phyloP scores from a whole-genome alignment of 306 rosid species.

The Arachis stenosperma region DNA sequence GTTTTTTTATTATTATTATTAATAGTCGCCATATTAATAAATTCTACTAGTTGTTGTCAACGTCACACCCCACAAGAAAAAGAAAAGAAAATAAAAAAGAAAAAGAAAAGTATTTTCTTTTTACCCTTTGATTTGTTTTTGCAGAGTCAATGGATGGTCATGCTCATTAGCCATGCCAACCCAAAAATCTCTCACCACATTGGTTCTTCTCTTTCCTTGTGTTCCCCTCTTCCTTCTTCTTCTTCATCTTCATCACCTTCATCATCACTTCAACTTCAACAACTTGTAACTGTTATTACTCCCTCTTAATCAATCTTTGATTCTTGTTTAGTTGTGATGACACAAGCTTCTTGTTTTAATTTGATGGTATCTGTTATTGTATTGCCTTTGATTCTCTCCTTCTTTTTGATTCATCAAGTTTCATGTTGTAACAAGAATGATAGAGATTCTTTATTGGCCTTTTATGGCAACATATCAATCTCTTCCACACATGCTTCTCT shows the following conservation, averaged over 20 bases:
- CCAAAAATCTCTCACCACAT: slow-evolving; percentile 45
- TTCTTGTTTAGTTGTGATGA: slow-evolving; percentile 24
- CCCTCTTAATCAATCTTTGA: slow-evolving; percentile 16
- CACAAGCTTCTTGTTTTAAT: slow-evolving; percentile 1
- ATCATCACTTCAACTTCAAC: neutral
- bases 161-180: slow-evolving; percentile 43
- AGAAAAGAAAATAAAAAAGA: too few relatives aligned
- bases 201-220: slow-evolving; percentile 44
- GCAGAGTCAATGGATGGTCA: slow-evolving; percentile 53
- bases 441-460: slow-evolving; percentile 55
- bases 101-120: neutral
- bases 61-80: slow-evolving; percentile 41
- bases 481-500: slow-evolving; percentile 42
- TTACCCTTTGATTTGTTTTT: slow-evolving; percentile 24
- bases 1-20: too few relatives aligned
- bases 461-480: slow-evolving; percentile 39
- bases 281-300: neutral
- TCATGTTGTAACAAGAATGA: slow-evolving; percentile 59
- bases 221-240: slow-evolving; percentile 29
- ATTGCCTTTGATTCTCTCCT: slow-evolving; percentile 34
- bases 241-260: slow-evolving; percentile 15
- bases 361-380: slow-evolving; percentile 36
- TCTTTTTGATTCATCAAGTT: slow-evolving; percentile 38
- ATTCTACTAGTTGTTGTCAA: slow-evolving; percentile 40
- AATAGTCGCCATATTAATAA: too few relatives aligned